Conservation (phyloP, 805 yeast genomes). For the Kazachstania viticola region DNA sequence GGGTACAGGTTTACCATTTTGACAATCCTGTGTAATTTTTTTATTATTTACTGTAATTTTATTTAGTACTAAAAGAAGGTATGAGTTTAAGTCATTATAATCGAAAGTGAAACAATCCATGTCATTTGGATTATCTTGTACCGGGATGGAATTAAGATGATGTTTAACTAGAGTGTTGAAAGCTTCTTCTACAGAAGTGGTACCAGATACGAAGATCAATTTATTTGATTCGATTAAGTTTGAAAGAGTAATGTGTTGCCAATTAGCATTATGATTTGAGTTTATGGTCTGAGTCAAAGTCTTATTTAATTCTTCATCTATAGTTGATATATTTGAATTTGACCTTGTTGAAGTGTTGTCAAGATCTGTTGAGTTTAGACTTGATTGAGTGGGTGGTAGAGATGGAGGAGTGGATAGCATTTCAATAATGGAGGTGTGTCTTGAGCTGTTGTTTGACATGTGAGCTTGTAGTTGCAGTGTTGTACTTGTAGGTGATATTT, state of each 20-base stretch:
- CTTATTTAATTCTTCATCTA: slow-evolving; percentile 3
- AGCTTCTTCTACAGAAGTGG: slow-evolving; percentile 74
- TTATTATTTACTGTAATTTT: slow-evolving; percentile 36
- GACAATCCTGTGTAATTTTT: slow-evolving; percentile 42
- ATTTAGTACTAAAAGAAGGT: slow-evolving; percentile 72
- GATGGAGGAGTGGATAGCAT: slow-evolving; percentile 69
- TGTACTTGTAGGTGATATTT: too few species aligned
- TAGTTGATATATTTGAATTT: too few species aligned
- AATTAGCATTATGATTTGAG: slow-evolving; percentile 30
- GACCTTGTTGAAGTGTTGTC: background rate
- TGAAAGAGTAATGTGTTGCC: slow-evolving; percentile 61
- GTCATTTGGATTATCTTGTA: slow-evolving; percentile 43
- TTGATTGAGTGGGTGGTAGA: background rate
- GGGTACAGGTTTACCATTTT: slow-evolving; percentile 81
- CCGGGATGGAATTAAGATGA: slow-evolving; percentile 80
- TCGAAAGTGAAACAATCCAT: slow-evolving; percentile 77
- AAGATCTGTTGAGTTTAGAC: background rate
- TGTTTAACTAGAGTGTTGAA: slow-evolving; percentile 64
- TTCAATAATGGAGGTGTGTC: slow-evolving; percentile 65
- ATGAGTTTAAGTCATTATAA: slow-evolving; percentile 82
- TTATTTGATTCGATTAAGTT: slow-evolving; percentile 74
- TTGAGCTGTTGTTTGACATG: too few species aligned
- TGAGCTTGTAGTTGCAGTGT: too few species aligned
- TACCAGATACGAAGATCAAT: slow-evolving; percentile 55
- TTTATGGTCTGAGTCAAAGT: slow-evolving; percentile 12